Evolutionary conservation across 164 flowering plant genomes (phyloP), one percentile per base, ranked within the genome.

Genomic region (Liquidambar formosana): DNA sequence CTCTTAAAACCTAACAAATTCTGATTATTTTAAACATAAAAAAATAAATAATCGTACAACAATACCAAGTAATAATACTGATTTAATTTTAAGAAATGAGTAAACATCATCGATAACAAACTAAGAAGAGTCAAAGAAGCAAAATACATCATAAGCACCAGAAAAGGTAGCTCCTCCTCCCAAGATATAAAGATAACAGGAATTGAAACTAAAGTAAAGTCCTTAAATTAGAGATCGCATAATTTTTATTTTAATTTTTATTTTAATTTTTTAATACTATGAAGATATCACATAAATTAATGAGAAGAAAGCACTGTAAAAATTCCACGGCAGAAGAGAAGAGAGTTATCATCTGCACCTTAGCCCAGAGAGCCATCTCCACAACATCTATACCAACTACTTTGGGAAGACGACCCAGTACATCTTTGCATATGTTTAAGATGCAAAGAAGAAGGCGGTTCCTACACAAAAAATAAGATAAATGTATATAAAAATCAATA

Each of bases 291-390:
- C 41, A 33, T 6, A 33, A 33, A 10, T 9, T 21, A 52, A 10
- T 0, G 23, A 67, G 45, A 23, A 44, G 41, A 52, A 10, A 38
- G 5, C 27, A 58, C 11, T n/a, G 6, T 11, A 75, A 14, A 33
- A 61, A 52, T 21, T 10, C 3, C 10, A 54, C 48, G 25, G 57
- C 54, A 66, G 58, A 72, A 70, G 45, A 63, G 25, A 10, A 14
- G 10, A 62, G 25, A 64, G 62, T 56, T 41, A 71, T 41, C 10
- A 61, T 33, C 61, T 53, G 57, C 75, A 93, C 99, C 99, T 96
- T 96, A 52, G 98, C 99, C 99, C 99, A 96, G 74, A 96, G 93
- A 78, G 99, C 99, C 98, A 96, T 89, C 90, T 96, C 99, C 78
- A 96, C 99, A 27, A 96, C 83, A 87, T 96, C 99, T 58, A 96